Base-by-base conservation (phyloP, 306 rosid species). In the Fragaria iinumae region DNA sequence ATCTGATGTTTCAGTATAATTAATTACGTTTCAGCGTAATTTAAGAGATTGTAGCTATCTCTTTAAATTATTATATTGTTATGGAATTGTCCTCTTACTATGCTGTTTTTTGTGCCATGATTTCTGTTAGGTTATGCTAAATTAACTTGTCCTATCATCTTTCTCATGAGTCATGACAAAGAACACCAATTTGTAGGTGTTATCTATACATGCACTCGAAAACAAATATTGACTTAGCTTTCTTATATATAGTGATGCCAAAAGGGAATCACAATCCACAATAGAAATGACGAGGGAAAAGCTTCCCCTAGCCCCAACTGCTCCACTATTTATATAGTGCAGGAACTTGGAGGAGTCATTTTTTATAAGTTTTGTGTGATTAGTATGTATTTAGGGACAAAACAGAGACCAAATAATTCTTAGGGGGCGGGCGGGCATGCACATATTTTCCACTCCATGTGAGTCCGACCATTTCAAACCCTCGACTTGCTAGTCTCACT, bases 401-500 rank as follows among this genome's bases (percentile, higher is more conserved):
- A 71, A 53, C 2, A 63, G 73, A 34, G 69, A 43, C 60, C 84
- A 49, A 7, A 67, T 47, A 55, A 71, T 79, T 79, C 84, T 39
- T 23, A 16, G 4, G 76, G 39, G 11, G 87, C 49, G 84, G 81
- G 83, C 79, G 81, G 78, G 62, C 16, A 23, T 20, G 18, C 48
- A 44, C 76, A 11, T n/a, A 43, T 55, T 77, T 71, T 66, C 81
- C 76, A 75, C 83, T 75, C 74, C 86, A 83, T 67, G 83, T 79
- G 83, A 75, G 79, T 72, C 87, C 84, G 76, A 83, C 87, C 79
- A 67, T 60, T 83, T 76, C 84, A 80, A 72, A 57, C 39, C 53
- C 23, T 5, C 2, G 1, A 49, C 75, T 41, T 29, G 17, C 39
- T n/a, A 18, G 78, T 76, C 81, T 41, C 71, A 36, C 56, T 50